A percentile compares a stretch with the other conserved stretches of the same genome.
These are phyloP conservation scores for Gossypium australe DNA, from an alignment of 345 rosid genomes.

Conservation along the genomic window DNA sequence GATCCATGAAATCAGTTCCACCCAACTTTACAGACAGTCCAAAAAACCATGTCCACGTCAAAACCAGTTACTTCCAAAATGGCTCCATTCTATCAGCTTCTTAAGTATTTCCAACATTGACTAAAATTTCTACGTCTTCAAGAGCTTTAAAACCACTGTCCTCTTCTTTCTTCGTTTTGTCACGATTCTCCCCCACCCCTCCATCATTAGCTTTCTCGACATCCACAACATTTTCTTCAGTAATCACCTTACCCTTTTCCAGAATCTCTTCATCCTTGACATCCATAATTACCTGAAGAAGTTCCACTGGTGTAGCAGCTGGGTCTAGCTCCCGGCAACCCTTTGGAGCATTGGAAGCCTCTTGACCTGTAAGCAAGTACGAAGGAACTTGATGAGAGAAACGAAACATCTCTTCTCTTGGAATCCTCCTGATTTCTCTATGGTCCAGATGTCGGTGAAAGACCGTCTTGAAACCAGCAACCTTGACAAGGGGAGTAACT, in stretches of 20 bases:
- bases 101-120: constrained; percentile 6
- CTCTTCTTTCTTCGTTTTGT: constrained; percentile 6
- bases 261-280: constrained; percentile 30
- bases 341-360: constrained; percentile 49
- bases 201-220: neutral
- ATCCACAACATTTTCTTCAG: constrained; percentile 16
- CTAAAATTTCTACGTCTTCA: constrained; percentile 7
- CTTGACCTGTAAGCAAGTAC: constrained; percentile 51
- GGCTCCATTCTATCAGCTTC: neutral
- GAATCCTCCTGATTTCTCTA: constrained; percentile 37
- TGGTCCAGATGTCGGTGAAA: constrained; percentile 48
- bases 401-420: constrained; percentile 48
- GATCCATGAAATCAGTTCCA: neutral
- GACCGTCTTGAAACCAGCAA: constrained; percentile 58
- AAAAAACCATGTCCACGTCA: constrained; percentile 1
- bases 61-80: neutral
- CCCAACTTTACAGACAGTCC: neutral
- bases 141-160: constrained; percentile 8
- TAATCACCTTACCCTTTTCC: constrained; percentile 12
- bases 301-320: constrained; percentile 54
- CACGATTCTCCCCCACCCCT: constrained; percentile 10
- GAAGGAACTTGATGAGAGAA: constrained; percentile 76
- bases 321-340: constrained; percentile 75
- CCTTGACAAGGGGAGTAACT: constrained; percentile 55
- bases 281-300: constrained; percentile 39